Evolutionary conservation across 371 early-diverging fungal genomes (phyloP).

Genomic region (Rhizopus stolonifer): DNA sequence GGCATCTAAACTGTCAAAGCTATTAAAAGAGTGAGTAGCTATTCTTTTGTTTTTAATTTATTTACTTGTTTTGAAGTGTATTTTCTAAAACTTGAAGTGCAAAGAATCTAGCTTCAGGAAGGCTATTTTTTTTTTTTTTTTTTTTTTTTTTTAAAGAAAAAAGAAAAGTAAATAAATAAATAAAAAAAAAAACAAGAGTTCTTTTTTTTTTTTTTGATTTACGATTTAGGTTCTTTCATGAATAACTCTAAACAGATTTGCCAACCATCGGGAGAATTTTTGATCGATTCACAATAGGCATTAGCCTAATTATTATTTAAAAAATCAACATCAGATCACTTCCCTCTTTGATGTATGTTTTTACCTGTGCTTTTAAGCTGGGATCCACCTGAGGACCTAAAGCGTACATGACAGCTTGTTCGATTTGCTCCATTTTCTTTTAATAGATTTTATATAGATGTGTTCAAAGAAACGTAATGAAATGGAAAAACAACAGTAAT

Average conservation of each 20-base stretch:
- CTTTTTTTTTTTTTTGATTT: conserved; percentile 21
- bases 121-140: conserved; percentile 35
- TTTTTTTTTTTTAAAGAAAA: conserved; percentile 2
- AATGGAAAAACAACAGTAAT: conserved; percentile 1
- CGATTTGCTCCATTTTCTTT: conserved; percentile 75
- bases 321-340: not conserved
- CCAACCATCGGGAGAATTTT: conserved; percentile 82
- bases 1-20: conserved; percentile 57
- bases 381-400: conserved; percentile 72
- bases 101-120: conserved; percentile 82
- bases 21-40: conserved; percentile 5
- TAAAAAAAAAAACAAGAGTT: conserved; percentile 1
- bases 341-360: not conserved
- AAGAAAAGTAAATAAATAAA: not conserved
- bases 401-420: conserved; percentile 82
- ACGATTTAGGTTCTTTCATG: conserved; percentile 74
- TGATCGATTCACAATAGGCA: conserved; percentile 83
- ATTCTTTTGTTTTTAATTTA: not conserved
- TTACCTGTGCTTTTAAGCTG: conserved; percentile 74
- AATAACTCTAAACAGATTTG: conserved; percentile 81
- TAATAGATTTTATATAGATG: not conserved
- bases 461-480: conserved; percentile 1
- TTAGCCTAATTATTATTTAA: conserved; percentile 63
- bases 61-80: conserved; percentile 63
- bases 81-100: conserved; percentile 86